Base-by-base conservation (phyloP, 2,329 filamentous ascomycete genomes). In the Metarhizium sp. region DNA sequence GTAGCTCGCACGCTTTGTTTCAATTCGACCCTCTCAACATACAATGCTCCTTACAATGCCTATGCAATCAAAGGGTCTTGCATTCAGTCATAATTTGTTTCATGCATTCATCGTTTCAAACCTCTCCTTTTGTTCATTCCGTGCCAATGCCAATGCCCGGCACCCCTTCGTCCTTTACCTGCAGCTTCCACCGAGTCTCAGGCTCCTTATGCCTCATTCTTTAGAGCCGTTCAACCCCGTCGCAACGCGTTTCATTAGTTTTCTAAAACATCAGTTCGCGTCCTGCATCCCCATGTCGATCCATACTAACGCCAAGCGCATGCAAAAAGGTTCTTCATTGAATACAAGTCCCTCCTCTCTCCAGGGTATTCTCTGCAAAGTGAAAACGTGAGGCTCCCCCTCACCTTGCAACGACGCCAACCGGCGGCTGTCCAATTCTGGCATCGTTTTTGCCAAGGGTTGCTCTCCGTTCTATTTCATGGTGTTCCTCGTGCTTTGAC, bases 401-500 rank as follows among this genome's bases (percentile, higher is more conserved):
- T 66, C 59, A 67, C 52, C 66, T 62, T 46, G 67, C 68, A 68
- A 45, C 16, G 32, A 45, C 20, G 32, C 61, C 66, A 38, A 67
- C 64, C 42, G 59, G 62, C 55, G 59, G 55, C 55, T 59, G 55
- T 51, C 54, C 57, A 20, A 60, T 55, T 40, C 57, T 55, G 25
- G 43, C 40, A 47, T 60, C 60, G 45, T 56, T 61, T 53, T 61
- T 62, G 14, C 67, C 68, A 62, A 69, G 67, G 2, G 66, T 69
- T 18, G 61, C 60, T 14, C 57, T 61, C 34, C 67, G 69, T 57
- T 73, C 71, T 52, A 73, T 65, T 51, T 71, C 69, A 50, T 70
- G 66, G 56, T 70, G 73, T n/a, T 73, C 74, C 11, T 73, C 71
- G 57, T 67, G 66, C 57, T 67, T 69, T 38, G 68, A 63, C 34